Evolutionary conservation across 139 green algal genomes (phyloP), one percentile per base, ranked within the genome.

Genomic region (Deuterostichococcus epilithicus): DNA sequence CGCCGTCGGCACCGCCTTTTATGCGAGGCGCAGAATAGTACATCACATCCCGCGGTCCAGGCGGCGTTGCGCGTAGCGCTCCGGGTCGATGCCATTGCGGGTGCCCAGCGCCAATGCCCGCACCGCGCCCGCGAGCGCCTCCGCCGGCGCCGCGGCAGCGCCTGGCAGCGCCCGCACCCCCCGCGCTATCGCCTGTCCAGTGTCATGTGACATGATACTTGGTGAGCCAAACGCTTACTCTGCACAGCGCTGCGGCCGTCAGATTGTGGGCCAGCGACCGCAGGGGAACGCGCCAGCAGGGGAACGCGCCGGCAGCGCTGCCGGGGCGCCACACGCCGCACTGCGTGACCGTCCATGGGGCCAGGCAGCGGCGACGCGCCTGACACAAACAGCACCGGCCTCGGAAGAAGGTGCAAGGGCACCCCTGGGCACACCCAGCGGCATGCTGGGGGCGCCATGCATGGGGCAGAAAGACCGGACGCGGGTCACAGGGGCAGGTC

Each of bases 71-170:
- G 80, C 44, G 20, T 77, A 69, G 44, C 77, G 81, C 65, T 88
- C 76, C 1, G 70, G 73, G 68, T 88, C 80, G 20, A 89, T 66
- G 0, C 79, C 73, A 75, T 85, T 88, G 65, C 85, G 71, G 22
- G 76, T 69, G 0, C 80, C 85, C 72, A 88, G 39, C 30, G 85
- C 60, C 3, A 76, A 63, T 1, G 59, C 80, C 13, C 83, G 76
- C 58, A 77, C 76, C 15, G 85, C 85, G 2, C 77, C 76, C 30
- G 83, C 78, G 15, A 75, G 52, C 1, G 72, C 80, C 30, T 45
- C 72, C 37, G 68, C 59, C 5, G 75, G 74, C 25, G 75, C 76
- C 37, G 37, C 76, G 66, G 73, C 70, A 25, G 78, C 80, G 3
- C 58, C 72, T 34, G 74, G 81, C 44, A 73, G 81, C 13, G 45